Conservation (phyloP, 257 asterid genomes). For the Nicotiana tabacum region DNA sequence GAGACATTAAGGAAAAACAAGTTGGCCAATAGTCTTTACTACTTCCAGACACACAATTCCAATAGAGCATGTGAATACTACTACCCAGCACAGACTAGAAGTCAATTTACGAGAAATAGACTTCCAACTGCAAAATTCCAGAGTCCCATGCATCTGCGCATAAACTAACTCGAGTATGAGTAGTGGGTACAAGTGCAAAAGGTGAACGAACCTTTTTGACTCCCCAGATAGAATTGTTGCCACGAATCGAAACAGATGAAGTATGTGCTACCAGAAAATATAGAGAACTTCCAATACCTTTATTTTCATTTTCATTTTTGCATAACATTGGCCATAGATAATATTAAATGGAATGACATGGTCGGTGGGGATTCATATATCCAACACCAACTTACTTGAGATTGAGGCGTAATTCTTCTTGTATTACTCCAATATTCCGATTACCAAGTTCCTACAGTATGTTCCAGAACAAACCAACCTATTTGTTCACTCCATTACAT, state of each 20-base stretch:
- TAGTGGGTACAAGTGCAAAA: neutral
- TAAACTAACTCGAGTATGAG: neutral
- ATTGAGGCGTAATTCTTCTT: neutral
- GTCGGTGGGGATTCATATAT: neutral
- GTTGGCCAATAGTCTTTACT: neutral
- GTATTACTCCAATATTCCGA: neutral
- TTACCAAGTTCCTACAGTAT: neutral
- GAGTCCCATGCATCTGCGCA: neutral
- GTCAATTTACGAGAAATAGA: neutral
- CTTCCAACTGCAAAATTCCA: neutral
- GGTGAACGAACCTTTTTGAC: neutral
- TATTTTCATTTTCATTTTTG: neutral
- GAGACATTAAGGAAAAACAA: neutral
- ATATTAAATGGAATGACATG: neutral
- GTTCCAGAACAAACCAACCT: neutral
- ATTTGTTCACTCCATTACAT: neutral
- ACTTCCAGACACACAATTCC: neutral
- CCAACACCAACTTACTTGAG: neutral
- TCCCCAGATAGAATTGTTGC: too few relatives aligned
- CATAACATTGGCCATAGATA: neutral
- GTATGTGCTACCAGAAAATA: neutral
- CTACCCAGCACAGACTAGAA: neutral
- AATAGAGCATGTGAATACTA: neutral
- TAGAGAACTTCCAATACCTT: neutral
- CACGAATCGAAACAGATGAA: too few relatives aligned